Percentiles rank a stretch among this genome's conserved stretches.
These are phyloP conservation scores for Globisporangium iwayamae DNA, from an alignment of 352 stramenopile species.

Conservation along the genomic window DNA sequence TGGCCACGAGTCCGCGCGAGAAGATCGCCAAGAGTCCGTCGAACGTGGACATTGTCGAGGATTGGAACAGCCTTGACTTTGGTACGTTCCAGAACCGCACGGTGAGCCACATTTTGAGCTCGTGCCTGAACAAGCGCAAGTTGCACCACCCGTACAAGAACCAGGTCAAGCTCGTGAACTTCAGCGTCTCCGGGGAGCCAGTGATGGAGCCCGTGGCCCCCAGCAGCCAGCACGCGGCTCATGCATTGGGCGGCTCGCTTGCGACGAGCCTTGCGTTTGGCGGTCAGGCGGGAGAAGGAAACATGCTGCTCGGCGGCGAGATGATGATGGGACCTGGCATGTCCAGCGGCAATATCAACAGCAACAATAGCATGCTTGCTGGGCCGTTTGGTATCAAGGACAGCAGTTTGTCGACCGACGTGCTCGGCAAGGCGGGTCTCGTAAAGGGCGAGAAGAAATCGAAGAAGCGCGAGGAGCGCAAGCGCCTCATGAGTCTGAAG, in stretches of 20 bases:
- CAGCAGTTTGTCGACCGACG: background rate
- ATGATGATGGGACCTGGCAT: background rate
- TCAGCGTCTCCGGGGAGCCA: slow-evolving; percentile 47
- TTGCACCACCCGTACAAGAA: slow-evolving; percentile 84
- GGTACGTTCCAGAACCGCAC: slow-evolving; percentile 81
- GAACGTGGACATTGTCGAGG: slow-evolving; percentile 74
- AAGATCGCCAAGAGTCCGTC: slow-evolving; percentile 59
- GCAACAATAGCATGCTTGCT: slow-evolving; percentile 16
- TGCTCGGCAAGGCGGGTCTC: slow-evolving; percentile 1
- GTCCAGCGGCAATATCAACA: background rate
- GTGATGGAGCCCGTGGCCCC: slow-evolving; percentile 13
- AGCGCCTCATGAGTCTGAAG: slow-evolving; percentile 58
- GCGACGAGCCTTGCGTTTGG: slow-evolving; percentile 56
- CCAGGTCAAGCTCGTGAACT: slow-evolving; percentile 80
- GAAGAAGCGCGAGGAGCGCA: slow-evolving; percentile 63
- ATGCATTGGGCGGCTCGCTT: slow-evolving; percentile 38
- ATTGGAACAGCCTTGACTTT: slow-evolving; percentile 78
- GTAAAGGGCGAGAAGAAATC: slow-evolving; percentile 53
- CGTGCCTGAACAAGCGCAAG: slow-evolving; percentile 80
- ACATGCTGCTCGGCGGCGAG: slow-evolving; percentile 1
- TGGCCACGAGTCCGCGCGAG: slow-evolving; percentile 54
- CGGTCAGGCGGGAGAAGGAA: slow-evolving; percentile 23
- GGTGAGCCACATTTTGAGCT: slow-evolving; percentile 81
- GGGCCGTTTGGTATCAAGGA: slow-evolving; percentile 31
- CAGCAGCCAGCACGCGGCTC: slow-evolving; percentile 13